phyloP scores from a whole-genome alignment of 1,284 basidiomycete species.

The Flammula alnicola region DNA sequence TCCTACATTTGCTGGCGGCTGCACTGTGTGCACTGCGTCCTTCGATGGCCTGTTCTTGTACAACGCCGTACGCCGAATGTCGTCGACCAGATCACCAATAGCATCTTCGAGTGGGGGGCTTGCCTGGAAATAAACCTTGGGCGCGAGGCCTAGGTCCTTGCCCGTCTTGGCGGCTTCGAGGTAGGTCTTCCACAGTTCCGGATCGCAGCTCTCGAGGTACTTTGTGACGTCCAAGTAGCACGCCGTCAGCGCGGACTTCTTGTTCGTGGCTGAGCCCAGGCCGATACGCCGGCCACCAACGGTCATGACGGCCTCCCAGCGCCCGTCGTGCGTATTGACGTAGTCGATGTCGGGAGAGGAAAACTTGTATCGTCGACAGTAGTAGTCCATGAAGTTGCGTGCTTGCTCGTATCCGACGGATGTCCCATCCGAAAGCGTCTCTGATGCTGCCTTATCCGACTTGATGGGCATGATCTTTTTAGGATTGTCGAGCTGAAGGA shows the following conservation, averaged over 20 bases:
- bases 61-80: slow-evolving; percentile 57
- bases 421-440: slow-evolving; percentile 69
- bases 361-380: slow-evolving; percentile 85
- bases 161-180: slow-evolving; percentile 61
- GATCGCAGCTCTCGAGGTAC: slow-evolving; percentile 87
- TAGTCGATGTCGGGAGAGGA: slow-evolving; percentile 79
- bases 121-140: slow-evolving; percentile 75
- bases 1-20: not conserved
- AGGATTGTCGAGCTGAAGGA: slow-evolving; percentile 36
- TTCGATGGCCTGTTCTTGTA: slow-evolving; percentile 45
- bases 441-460: slow-evolving; percentile 28
- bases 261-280: slow-evolving; percentile 69
- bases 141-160: slow-evolving; percentile 72
- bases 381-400: slow-evolving; percentile 93
- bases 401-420: slow-evolving; percentile 77
- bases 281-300: slow-evolving; percentile 85
- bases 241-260: slow-evolving; percentile 77
- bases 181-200: slow-evolving; percentile 80
- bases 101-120: slow-evolving; percentile 74
- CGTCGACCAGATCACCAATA: slow-evolving; percentile 73
- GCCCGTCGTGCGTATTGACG: slow-evolving; percentile 34
- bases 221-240: slow-evolving; percentile 89
- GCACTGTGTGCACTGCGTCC: slow-evolving; percentile 16
- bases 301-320: slow-evolving; percentile 85
- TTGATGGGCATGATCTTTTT: slow-evolving; percentile 33